Percentiles rank a stretch among this genome's conserved stretches.
Conservation (phyloP, 345 rosid species). For the Melastoma malabathricum region DNA sequence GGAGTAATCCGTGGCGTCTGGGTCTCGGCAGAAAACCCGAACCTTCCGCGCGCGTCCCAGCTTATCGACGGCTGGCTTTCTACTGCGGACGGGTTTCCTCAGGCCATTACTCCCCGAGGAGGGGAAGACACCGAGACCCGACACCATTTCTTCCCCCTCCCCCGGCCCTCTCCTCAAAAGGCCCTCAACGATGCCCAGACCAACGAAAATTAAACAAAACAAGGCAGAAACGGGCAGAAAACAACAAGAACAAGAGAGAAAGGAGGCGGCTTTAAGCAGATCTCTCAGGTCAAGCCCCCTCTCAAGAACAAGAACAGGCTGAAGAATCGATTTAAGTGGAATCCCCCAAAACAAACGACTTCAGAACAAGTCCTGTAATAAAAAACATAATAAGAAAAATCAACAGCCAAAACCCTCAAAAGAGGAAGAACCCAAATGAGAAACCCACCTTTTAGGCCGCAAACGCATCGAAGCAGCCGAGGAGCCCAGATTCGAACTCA, state of each 20-base stretch:
- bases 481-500: constrained; percentile 34
- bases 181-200: constrained; percentile 11
- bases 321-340: constrained; percentile 55
- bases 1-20: constrained; percentile 83
- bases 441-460: constrained; percentile 44
- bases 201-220: no score
- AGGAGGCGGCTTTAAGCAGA: neutral
- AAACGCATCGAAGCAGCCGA: constrained; percentile 69
- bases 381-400: neutral
- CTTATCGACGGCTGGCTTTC: no score
- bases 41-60: constrained; percentile 26
- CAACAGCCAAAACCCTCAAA: neutral
- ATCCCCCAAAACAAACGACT: constrained; percentile 58
- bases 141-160: no score
- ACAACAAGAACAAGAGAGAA: neutral
- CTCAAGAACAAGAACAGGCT: constrained; percentile 57
- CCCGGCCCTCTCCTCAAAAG: constrained; percentile 12
- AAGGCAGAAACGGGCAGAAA: no score
- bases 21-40: constrained; percentile 60
- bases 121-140: no score
- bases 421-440: neutral
- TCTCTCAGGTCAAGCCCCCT: constrained; percentile 56
- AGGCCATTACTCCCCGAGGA: no score
- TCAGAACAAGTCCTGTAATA: constrained; percentile 72
- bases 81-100: no score